Evolutionary conservation across 768 basidiomycete genomes (phyloP).

Genomic region (Leccinum obscurum): DNA sequence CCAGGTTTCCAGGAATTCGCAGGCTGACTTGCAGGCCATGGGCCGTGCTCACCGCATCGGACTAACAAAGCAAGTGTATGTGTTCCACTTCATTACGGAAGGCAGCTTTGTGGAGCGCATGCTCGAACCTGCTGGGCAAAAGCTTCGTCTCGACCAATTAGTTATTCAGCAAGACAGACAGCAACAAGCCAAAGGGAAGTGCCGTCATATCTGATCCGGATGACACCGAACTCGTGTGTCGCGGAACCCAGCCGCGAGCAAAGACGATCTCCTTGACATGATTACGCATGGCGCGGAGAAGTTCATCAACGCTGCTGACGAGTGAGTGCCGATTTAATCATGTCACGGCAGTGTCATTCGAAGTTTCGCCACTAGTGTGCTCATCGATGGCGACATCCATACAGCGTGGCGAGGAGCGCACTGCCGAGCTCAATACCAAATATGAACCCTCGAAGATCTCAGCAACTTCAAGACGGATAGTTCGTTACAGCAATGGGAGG

Average conservation of each 20-base stretch:
- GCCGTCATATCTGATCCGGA: neutral
- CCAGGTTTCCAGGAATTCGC: slow-evolving; percentile 74
- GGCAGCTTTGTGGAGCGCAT: slow-evolving; percentile 93
- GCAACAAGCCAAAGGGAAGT: slow-evolving; percentile 72
- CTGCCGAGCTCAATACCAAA: slow-evolving; percentile 83
- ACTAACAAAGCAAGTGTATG: slow-evolving; percentile 86
- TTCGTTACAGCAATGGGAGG: slow-evolving; percentile 92
- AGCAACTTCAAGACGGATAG: slow-evolving; percentile 97
- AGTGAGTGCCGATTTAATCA: slow-evolving; percentile 46
- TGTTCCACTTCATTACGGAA: slow-evolving; percentile 83
- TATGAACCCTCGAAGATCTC: slow-evolving; percentile 92
- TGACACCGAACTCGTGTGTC: neutral
- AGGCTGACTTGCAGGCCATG: slow-evolving; percentile 99
- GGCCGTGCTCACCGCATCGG: slow-evolving; percentile 97
- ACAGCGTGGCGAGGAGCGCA: slow-evolving; percentile 85
- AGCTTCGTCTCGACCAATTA: slow-evolving; percentile 90
- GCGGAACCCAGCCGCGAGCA: slow-evolving; percentile 68
- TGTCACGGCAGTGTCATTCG: neutral
- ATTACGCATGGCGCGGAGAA: slow-evolving; percentile 97
- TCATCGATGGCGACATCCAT: slow-evolving; percentile 92
- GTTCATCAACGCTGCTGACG: slow-evolving; percentile 80
- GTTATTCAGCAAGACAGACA: slow-evolving; percentile 96
- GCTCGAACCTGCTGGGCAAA: slow-evolving; percentile 89
- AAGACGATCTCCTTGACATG: slow-evolving; percentile 97
- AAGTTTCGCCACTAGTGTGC: slow-evolving; percentile 42